Percentiles rank a stretch among this genome's conserved stretches.
These are phyloP conservation scores for Cymbidium sinense DNA, from an alignment of 106 monocot genomes.

Conservation along the genomic window DNA sequence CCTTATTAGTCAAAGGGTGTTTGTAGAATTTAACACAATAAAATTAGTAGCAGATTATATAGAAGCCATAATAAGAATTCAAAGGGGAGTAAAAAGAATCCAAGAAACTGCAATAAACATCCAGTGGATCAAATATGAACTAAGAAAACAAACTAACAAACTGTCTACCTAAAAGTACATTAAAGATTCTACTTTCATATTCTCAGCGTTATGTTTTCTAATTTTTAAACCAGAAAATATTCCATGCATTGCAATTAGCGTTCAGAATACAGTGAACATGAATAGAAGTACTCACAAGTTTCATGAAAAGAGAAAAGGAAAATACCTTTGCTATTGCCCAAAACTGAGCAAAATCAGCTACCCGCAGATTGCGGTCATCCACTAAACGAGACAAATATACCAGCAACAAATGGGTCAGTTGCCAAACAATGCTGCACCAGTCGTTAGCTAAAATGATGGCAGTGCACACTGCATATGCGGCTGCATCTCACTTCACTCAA, in stretches of 20 bases:
- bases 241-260: constrained; percentile 18
- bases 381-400: constrained; percentile 94
- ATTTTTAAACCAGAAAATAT: not conserved
- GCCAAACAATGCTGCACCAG: constrained; percentile 75
- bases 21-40: not conserved
- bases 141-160: not conserved
- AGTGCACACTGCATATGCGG: constrained; percentile 40
- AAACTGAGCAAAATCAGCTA: constrained; percentile 99
- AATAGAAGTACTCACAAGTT: constrained; percentile 34
- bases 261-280: constrained; percentile 15
- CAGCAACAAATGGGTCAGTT: constrained; percentile 95
- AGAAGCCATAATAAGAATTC: not conserved
- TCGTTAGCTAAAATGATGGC: constrained; percentile 66
- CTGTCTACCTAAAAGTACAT: not conserved
- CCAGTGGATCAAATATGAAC: not conserved
- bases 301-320: constrained; percentile 35
- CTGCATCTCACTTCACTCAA: constrained; percentile 46
- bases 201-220: not conserved
- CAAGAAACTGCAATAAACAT: not conserved
- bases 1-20: not conserved
- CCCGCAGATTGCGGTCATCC: constrained; percentile 99
- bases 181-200: not conserved
- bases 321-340: constrained; percentile 99
- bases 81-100: not conserved
- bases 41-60: not conserved